These are phyloP conservation scores for Leccinum sublutescens DNA, from an alignment of 768 basidiomycete genomes.

Conservation along the genomic window DNA sequence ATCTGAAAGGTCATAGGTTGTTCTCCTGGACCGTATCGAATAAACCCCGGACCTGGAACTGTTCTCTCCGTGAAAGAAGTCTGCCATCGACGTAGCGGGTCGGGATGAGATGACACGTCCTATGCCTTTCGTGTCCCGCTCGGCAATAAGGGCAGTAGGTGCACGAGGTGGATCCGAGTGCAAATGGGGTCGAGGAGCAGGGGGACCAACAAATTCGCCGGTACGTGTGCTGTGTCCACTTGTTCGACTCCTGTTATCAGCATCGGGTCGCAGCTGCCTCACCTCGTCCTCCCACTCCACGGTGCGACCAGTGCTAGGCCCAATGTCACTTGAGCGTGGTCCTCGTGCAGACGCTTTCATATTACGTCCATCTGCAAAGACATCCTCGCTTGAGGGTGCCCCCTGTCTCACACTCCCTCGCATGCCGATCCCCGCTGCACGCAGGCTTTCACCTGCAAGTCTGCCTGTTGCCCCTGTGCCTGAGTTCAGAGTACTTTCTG, in stretches of 20 bases:
- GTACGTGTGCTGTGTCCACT: constrained; percentile 24
- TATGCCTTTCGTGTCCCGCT: constrained; percentile 24
- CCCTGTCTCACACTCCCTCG: constrained; percentile 29
- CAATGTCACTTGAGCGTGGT: constrained; percentile 12
- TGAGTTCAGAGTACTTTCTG: constrained; percentile 58
- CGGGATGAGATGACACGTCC: constrained; percentile 28
- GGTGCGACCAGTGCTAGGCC: constrained; percentile 7
- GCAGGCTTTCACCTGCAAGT: constrained; percentile 63
- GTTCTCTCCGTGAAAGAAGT: constrained; percentile 37
- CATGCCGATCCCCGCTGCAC: constrained; percentile 65
- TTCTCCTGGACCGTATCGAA: constrained; percentile 22
- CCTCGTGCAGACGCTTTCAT: constrained; percentile 15
- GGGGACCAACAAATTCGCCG: constrained; percentile 16
- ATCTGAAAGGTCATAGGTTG: constrained; percentile 26
- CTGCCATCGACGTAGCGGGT: constrained; percentile 57
- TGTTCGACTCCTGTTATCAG: constrained; percentile 24
- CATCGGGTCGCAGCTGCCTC: constrained; percentile 15
- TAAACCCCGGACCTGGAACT: constrained; percentile 11
- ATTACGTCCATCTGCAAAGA: constrained; percentile 33
- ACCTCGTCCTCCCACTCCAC: constrained; percentile 29
- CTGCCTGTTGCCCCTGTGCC: constrained; percentile 45
- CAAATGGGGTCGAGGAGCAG: constrained; percentile 21
- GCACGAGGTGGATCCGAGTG: constrained; percentile 28
- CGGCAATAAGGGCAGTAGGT: constrained; percentile 11
- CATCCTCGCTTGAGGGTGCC: constrained; percentile 34